phyloP scores from a whole-genome alignment of 345 rosid genomes.

The Moricandia moricandioides region DNA sequence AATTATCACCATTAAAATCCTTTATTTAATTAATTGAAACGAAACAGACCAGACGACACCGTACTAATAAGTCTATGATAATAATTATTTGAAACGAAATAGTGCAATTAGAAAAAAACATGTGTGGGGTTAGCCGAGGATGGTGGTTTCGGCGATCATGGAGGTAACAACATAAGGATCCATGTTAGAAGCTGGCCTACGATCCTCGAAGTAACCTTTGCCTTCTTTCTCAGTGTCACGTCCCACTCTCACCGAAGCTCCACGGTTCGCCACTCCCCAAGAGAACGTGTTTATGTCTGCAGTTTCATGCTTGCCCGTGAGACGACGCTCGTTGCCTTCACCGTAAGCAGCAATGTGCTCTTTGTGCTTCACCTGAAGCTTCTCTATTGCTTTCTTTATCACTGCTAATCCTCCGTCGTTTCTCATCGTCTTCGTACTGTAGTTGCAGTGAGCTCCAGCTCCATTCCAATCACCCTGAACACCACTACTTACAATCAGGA shows the following conservation, averaged over 20 bases:
- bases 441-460: slow-evolving; percentile 93
- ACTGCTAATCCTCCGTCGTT: slow-evolving; percentile 60
- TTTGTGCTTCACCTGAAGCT: slow-evolving; percentile 67
- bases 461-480: slow-evolving; percentile 94
- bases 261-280: slow-evolving; percentile 80
- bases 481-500: no score
- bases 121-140: slow-evolving; percentile 32
- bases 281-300: slow-evolving; percentile 73
- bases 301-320: slow-evolving; percentile 76
- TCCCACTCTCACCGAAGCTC: slow-evolving; percentile 70
- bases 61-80: neutral
- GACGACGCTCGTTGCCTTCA: slow-evolving; percentile 84
- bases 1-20: neutral
- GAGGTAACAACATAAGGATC: slow-evolving; percentile 78
- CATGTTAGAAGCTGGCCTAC: slow-evolving; percentile 82
- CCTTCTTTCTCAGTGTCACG: slow-evolving; percentile 70
- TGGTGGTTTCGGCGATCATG: slow-evolving; percentile 70
- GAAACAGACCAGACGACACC: neutral
- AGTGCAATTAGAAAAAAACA: neutral
- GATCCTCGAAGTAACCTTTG: slow-evolving; percentile 74
- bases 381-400: slow-evolving; percentile 78
- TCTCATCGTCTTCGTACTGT: slow-evolving; percentile 89
- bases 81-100: neutral
- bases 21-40: slow-evolving; percentile 16
- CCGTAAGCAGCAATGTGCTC: slow-evolving; percentile 88